These are phyloP conservation scores for Falciphora oryzae DNA, from an alignment of 2,329 filamentous ascomycete genomes.

Conservation along the genomic window DNA sequence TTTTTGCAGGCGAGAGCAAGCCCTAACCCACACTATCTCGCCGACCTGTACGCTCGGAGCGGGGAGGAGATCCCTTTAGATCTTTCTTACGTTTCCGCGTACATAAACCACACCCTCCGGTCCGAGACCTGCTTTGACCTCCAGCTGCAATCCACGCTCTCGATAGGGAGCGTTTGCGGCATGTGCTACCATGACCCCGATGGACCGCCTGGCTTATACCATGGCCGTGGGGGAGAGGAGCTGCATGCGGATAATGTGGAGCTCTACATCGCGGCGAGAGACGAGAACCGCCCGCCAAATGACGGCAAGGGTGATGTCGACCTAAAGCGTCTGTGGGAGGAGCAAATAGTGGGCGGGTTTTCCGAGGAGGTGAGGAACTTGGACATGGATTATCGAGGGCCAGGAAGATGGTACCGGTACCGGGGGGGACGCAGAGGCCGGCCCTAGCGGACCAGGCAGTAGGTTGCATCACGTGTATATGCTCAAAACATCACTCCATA, in stretches of 20 bases:
- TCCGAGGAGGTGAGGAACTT: not conserved
- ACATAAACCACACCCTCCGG: not conserved
- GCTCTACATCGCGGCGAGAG: not conserved
- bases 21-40: not conserved
- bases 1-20: not conserved
- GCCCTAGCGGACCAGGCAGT: no score
- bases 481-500: not conserved
- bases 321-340: not conserved
- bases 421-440: not conserved
- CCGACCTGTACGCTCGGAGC: not conserved
- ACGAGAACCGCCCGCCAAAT: not conserved
- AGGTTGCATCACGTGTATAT: not conserved
- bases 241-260: not conserved
- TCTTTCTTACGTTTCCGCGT: not conserved
- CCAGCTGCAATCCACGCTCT: not conserved
- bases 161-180: not conserved
- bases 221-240: not conserved
- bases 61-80: not conserved
- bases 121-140: not conserved
- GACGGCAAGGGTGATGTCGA: not conserved
- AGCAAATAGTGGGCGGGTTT: not conserved
- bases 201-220: not conserved
- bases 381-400: not conserved
- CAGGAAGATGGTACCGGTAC: not conserved
- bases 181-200: not conserved